Evolutionary conservation across 306 rosid species (phyloP).

Genomic region (Cucumis melo): DNA sequence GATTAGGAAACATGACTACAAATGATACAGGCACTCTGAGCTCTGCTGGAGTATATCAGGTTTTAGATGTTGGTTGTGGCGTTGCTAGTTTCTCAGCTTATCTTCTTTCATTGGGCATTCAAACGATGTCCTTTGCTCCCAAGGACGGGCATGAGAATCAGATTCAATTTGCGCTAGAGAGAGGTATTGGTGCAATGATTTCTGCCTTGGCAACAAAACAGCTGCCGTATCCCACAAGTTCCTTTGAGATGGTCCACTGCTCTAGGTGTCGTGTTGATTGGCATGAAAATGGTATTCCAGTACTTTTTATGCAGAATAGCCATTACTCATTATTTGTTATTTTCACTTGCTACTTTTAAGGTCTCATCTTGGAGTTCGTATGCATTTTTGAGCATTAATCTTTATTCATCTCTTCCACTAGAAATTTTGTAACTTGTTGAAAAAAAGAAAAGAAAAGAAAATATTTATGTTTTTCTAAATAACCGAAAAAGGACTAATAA

Average conservation of each 20-base stretch:
- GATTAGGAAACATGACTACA: conserved; percentile 85
- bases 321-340: not conserved
- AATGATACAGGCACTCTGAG: conserved; percentile 54
- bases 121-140: conserved; percentile 94
- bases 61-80: conserved; percentile 91
- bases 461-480: not conserved
- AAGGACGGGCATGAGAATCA: conserved; percentile 94
- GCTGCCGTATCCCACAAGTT: conserved; percentile 64
- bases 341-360: not conserved
- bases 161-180: conserved; percentile 87
- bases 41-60: conserved; percentile 69
- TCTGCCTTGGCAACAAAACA: conserved; percentile 81
- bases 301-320: not conserved
- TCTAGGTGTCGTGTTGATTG: conserved; percentile 87
- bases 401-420: not conserved
- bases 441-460: too few relatives aligned
- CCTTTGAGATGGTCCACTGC: conserved; percentile 94
- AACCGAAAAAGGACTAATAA: not conserved
- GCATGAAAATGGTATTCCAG: conserved; percentile 61
- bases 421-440: not conserved
- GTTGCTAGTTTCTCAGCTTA: conserved; percentile 96
- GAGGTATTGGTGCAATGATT: conserved; percentile 87
- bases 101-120: conserved; percentile 73
- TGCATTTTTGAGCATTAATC: too few relatives aligned
- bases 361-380: not conserved